A percentile compares a stretch with the other conserved stretches of the same genome.
Evolutionary conservation across 768 basidiomycete genomes (phyloP).

Genomic region (Auricularia cornea): DNA sequence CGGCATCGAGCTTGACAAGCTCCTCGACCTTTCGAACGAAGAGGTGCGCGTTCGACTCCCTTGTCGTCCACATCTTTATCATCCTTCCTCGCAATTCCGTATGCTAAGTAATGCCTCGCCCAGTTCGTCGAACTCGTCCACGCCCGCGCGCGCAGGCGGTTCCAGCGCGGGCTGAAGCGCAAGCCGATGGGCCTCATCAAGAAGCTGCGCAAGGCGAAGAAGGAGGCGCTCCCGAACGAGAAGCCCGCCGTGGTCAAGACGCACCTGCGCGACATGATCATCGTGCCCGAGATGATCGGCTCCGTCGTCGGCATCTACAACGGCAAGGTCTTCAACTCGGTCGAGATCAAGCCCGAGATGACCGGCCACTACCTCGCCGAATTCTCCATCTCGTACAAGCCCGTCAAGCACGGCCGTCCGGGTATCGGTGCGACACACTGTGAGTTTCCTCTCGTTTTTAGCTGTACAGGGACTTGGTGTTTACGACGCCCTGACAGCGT

Average conservation of each 20-base stretch:
- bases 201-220: conserved; percentile 99
- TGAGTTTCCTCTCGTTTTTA: conserved; percentile 26
- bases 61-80: background rate
- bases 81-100: background rate
- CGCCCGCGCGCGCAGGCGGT: conserved; percentile 95
- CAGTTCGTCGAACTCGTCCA: conserved; percentile 94
- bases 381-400: conserved; percentile 88
- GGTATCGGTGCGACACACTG: conserved; percentile 95
- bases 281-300: conserved; percentile 99
- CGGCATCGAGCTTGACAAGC: conserved; percentile 96
- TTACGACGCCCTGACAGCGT: conserved; percentile 36
- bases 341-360: conserved; percentile 99
- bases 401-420: conserved; percentile 99
- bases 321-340: conserved; percentile 93
- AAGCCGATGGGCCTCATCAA: conserved; percentile 98
- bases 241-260: conserved; percentile 99
- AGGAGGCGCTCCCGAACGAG: conserved; percentile 97
- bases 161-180: conserved; percentile 98
- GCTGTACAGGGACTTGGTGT: background rate
- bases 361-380: conserved; percentile 98
- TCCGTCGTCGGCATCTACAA: conserved; percentile 98
- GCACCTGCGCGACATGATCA: conserved; percentile 98
- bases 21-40: conserved; percentile 92
- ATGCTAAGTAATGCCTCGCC: background rate
- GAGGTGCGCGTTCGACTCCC: conserved; percentile 51